Evolutionary conservation across 352 stramenopile genomes (phyloP).

Genomic region (Phytophthora brassicae): DNA sequence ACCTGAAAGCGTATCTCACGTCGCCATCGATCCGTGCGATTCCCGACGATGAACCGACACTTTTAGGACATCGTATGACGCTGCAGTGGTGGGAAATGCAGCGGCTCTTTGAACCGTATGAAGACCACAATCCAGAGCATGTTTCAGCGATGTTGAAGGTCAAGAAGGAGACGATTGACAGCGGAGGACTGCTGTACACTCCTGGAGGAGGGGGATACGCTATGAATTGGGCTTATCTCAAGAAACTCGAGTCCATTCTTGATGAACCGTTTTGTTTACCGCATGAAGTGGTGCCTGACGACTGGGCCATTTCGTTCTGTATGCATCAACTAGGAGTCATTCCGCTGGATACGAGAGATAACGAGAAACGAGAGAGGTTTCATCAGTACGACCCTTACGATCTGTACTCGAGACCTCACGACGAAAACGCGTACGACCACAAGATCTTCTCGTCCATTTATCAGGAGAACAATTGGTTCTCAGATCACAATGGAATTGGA

Average conservation of each 20-base stretch:
- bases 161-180: constrained; percentile 41
- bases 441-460: constrained; percentile 75
- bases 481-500: constrained; percentile 76
- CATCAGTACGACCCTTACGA: constrained; percentile 83
- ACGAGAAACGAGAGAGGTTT: constrained; percentile 70
- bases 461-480: constrained; percentile 90
- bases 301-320: constrained; percentile 89
- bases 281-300: constrained; percentile 70
- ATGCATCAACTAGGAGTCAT: constrained; percentile 72
- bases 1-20: constrained; percentile 74
- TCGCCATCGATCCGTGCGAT: constrained; percentile 47
- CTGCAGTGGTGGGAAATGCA: constrained; percentile 87
- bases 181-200: constrained; percentile 82
- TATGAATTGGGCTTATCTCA: constrained; percentile 85
- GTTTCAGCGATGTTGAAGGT: constrained; percentile 53
- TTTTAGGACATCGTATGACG: constrained; percentile 87
- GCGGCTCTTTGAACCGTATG: constrained; percentile 64
- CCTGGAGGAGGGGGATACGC: constrained; percentile 78
- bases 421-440: constrained; percentile 76
- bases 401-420: constrained; percentile 66
- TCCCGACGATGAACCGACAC: constrained; percentile 36
- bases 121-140: constrained; percentile 62
- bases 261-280: constrained; percentile 76
- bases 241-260: constrained; percentile 65
- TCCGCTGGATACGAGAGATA: constrained; percentile 77